Percentiles rank a stretch among this genome's conserved stretches.
phyloP scores from a whole-genome alignment of 305 asterid species.

The Withania somnifera region DNA sequence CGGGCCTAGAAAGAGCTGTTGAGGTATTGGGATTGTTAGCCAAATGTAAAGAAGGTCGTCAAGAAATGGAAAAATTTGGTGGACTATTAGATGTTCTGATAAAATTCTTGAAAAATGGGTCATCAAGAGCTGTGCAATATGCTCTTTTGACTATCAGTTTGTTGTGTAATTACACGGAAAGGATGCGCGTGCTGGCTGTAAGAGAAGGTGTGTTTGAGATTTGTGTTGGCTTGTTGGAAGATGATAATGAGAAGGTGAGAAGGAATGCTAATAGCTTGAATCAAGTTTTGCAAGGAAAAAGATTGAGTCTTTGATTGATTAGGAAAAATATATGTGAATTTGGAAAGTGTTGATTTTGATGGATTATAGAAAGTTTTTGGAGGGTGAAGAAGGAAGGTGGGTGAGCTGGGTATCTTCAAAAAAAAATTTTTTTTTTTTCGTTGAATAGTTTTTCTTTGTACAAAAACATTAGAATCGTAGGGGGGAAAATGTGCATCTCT shows the following conservation, averaged over 20 bases:
- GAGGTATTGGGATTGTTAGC: slow-evolving; percentile 76
- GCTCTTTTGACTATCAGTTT: slow-evolving; percentile 50
- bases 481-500: background rate
- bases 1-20: slow-evolving; percentile 74
- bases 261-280: slow-evolving; percentile 61
- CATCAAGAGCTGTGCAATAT: slow-evolving; percentile 75
- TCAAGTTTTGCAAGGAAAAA: slow-evolving; percentile 61
- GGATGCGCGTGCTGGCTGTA: slow-evolving; percentile 33
- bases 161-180: slow-evolving; percentile 50
- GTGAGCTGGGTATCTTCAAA: slow-evolving; percentile 11
- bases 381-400: slow-evolving; percentile 13
- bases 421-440: slow-evolving; percentile 12
- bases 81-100: slow-evolving; percentile 46
- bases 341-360: slow-evolving; percentile 5
- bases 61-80: slow-evolving; percentile 44
- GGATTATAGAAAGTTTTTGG: background rate
- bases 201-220: slow-evolving; percentile 55
- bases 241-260: slow-evolving; percentile 79
- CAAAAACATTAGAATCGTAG: slow-evolving; percentile 36
- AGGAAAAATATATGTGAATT: background rate
- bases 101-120: slow-evolving; percentile 54
- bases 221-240: slow-evolving; percentile 56
- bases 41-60: slow-evolving; percentile 60
- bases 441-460: slow-evolving; percentile 26
- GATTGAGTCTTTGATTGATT: slow-evolving; percentile 12